A percentile compares a stretch with the other conserved stretches of the same genome.
Conservation (phyloP, 192 early-diverging fungal species). For the Paraglomus occultum region DNA sequence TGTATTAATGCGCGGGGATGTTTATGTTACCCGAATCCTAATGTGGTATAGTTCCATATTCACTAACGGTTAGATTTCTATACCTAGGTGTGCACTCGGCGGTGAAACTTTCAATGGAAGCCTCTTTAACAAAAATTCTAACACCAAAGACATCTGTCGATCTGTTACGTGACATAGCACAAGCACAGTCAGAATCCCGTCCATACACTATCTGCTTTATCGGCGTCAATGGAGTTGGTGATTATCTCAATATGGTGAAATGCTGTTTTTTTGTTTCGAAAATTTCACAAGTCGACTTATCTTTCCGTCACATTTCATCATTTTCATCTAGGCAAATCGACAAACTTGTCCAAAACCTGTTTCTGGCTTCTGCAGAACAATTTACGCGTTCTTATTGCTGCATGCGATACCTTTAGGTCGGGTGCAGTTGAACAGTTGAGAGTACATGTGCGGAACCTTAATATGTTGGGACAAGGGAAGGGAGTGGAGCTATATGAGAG, state of each 20-base stretch:
- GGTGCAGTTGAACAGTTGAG: slow-evolving; percentile 95
- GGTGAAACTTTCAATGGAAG: slow-evolving; percentile 81
- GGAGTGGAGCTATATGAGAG: slow-evolving; percentile 88
- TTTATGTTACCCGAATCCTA: not conserved
- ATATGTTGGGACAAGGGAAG: slow-evolving; percentile 62
- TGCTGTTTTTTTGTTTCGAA: not conserved
- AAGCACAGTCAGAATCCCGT: slow-evolving; percentile 60
- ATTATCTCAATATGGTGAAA: slow-evolving; percentile 26
- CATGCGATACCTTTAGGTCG: slow-evolving; percentile 94
- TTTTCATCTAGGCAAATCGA: slow-evolving; percentile 61
- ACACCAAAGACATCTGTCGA: slow-evolving; percentile 89
- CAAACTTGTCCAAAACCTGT: slow-evolving; percentile 92
- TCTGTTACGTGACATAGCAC: slow-evolving; percentile 84
- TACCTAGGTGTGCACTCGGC: slow-evolving; percentile 53
- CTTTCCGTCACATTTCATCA: not conserved
- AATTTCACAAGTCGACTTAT: not conserved
- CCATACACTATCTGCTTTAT: slow-evolving; percentile 92
- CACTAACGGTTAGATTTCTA: not conserved
- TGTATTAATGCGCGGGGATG: not conserved
- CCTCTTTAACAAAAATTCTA: slow-evolving; percentile 80
- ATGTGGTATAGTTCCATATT: not conserved
- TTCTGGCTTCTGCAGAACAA: slow-evolving; percentile 96
- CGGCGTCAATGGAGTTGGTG: slow-evolving; percentile 92
- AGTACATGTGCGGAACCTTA: slow-evolving; percentile 86
- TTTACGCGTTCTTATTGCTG: slow-evolving; percentile 86